phyloP scores from a whole-genome alignment of 371 early-diverging fungal genomes.

The Apophysomyces ossiformis region DNA sequence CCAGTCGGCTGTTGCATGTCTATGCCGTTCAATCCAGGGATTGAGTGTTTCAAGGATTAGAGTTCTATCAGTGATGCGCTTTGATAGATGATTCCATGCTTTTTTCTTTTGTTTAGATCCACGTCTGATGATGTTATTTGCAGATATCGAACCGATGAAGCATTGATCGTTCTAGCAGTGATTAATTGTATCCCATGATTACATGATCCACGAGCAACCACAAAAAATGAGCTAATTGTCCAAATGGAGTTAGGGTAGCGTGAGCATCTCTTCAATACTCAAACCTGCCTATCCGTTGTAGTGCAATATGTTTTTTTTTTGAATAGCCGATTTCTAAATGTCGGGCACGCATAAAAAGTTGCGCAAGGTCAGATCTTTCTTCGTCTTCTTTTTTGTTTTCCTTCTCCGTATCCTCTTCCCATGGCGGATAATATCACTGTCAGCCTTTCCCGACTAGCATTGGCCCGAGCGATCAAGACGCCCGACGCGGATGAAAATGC shows the following conservation, averaged over 20 bases:
- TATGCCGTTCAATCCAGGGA: background rate
- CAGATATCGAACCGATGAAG: too few species aligned
- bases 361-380: background rate
- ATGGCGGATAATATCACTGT: constrained; percentile 26
- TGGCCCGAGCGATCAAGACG: constrained; percentile 36
- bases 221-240: constrained; percentile 2
- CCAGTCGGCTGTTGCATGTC: too few species aligned
- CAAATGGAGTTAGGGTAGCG: constrained; percentile 5
- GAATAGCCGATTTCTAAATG: constrained; percentile 10
- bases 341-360: constrained; percentile 5
- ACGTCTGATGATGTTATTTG: too few species aligned
- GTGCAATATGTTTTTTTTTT: constrained; percentile 2
- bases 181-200: background rate
- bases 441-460: constrained; percentile 30
- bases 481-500: constrained; percentile 15
- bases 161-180: too few species aligned
- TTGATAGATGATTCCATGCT: background rate
- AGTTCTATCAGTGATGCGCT: too few species aligned
- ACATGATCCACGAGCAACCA: background rate
- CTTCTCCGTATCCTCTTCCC: background rate
- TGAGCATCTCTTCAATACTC: constrained; percentile 7
- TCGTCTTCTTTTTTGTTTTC: background rate
- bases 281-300: background rate
- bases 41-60: background rate
- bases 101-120: background rate